A percentile compares a stretch with the other conserved stretches of the same genome.
These are phyloP conservation scores for Madurella fahalii DNA, from an alignment of 2,329 filamentous ascomycete species.

Conservation along the genomic window DNA sequence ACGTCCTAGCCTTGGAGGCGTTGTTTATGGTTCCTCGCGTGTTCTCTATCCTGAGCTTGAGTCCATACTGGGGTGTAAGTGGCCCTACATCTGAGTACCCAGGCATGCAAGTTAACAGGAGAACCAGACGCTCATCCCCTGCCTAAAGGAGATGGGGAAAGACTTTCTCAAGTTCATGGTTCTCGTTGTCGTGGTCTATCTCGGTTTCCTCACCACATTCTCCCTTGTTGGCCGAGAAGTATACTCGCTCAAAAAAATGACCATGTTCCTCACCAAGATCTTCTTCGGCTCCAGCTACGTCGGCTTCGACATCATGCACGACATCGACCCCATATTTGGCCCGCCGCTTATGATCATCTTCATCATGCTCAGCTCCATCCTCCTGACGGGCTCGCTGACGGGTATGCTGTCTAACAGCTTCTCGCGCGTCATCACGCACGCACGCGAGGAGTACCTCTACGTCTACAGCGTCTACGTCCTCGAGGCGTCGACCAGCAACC, in stretches of 20 bases:
- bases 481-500: constrained; percentile 63
- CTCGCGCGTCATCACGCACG: constrained; percentile 58
- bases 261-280: constrained; percentile 72
- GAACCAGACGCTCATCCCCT: constrained; percentile 67
- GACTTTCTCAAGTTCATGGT: constrained; percentile 83
- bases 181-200: constrained; percentile 71
- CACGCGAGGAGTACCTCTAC: constrained; percentile 73
- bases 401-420: constrained; percentile 76
- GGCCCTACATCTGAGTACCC: neutral
- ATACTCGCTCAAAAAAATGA: constrained; percentile 64
- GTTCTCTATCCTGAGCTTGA: constrained; percentile 80
- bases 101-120: neutral
- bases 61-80: constrained; percentile 73
- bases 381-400: constrained; percentile 74
- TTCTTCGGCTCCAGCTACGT: constrained; percentile 75
- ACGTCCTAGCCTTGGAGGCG: constrained; percentile 84
- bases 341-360: constrained; percentile 67
- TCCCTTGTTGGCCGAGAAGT: constrained; percentile 68
- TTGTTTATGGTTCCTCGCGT: constrained; percentile 86
- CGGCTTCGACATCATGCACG: constrained; percentile 64
- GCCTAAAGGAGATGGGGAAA: constrained; percentile 89
- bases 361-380: constrained; percentile 70
- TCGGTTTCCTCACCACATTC: constrained; percentile 87
- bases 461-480: constrained; percentile 66
- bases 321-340: constrained; percentile 56